A percentile compares a stretch with the other conserved stretches of the same genome.
phyloP scores from a whole-genome alignment of 106 monocot species.

The Ottelia alismoides region DNA sequence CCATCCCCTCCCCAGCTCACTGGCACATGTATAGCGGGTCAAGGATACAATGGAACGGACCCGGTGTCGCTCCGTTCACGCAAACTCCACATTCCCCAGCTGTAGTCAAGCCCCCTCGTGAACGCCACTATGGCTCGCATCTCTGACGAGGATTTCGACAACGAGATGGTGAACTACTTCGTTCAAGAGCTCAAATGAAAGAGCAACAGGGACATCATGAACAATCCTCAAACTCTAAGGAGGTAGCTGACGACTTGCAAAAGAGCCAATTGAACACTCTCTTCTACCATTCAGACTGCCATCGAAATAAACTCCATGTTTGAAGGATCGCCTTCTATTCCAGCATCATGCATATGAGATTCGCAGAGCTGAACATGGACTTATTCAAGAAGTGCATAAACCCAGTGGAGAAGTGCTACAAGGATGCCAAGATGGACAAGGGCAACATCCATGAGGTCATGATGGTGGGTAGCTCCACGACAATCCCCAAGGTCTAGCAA shows the following conservation, averaged over 20 bases:
- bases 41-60: no score
- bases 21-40: no score
- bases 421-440: slow-evolving; percentile 20
- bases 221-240: no score
- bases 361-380: slow-evolving; percentile 22
- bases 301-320: slow-evolving; percentile 10
- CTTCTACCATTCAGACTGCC: slow-evolving; percentile 9
- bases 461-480: slow-evolving; percentile 4
- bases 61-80: no score
- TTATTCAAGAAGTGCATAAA: slow-evolving; percentile 50
- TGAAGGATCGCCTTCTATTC: slow-evolving; percentile 14
- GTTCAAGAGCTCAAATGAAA: slow-evolving; percentile 5
- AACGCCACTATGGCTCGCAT: slow-evolving; percentile 9
- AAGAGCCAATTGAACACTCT: slow-evolving; percentile 9
- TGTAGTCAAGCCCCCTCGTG: no score
- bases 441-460: slow-evolving; percentile 3
- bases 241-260: slow-evolving; percentile 7
- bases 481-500: slow-evolving; percentile 35
- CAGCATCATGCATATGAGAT: background rate
- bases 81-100: no score
- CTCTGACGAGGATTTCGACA: slow-evolving; percentile 11
- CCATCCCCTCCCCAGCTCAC: no score
- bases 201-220: slow-evolving; percentile 12
- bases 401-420: slow-evolving; percentile 47
- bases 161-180: slow-evolving; percentile 11